Evolutionary conservation across 345 rosid species (phyloP), one percentile per base, ranked within the genome.

Genomic region (Gossypioides kirkii): DNA sequence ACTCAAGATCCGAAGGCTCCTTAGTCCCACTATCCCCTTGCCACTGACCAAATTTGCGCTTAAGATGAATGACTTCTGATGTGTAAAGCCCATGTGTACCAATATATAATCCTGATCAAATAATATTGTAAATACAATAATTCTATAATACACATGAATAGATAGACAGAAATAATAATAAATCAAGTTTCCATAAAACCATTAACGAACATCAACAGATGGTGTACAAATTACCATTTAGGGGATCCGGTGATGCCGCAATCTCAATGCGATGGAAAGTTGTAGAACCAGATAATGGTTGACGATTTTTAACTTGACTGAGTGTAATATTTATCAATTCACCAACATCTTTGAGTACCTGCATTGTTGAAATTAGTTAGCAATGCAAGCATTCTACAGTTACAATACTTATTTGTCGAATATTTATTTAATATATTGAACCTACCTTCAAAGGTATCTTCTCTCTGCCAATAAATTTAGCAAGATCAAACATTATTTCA

Each of bases 31-130:
- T 76, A 55, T 87, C 92, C 70, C 38, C 53, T 84, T 80, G 85
- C 98, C 97, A 94, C 71, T 90, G 94, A 65, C 98, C 97, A 82
- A 87, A 85, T 83, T 89, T 94, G 47, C 85, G 89, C 76, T 78
- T 88, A 82, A 94, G 80, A 63, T 87, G 90, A 77, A 94, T 92
- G 54, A 94, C 95, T 83, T 92, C 97, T 66, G 98, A 94, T 32
- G 89, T 81, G 84, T 86, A 86, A 73, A 89, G 86, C 54, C 98
- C 95, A 78, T 89, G 91, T 36, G 92, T 87, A 55, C 97, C 97
- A 81, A 94, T 83, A 77, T 94, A 94, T 60, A 94, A 82, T 76
- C 97, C 98, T 94, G 84, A 82, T 8, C 75, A 84, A 75, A 65
- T 50, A 38, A 72, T 41, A 71, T 49, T n/a, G 36, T 23, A 64